These are phyloP conservation scores for Sporothrix variecibatus DNA, from an alignment of 2,329 filamentous ascomycete genomes.

Conservation along the genomic window DNA sequence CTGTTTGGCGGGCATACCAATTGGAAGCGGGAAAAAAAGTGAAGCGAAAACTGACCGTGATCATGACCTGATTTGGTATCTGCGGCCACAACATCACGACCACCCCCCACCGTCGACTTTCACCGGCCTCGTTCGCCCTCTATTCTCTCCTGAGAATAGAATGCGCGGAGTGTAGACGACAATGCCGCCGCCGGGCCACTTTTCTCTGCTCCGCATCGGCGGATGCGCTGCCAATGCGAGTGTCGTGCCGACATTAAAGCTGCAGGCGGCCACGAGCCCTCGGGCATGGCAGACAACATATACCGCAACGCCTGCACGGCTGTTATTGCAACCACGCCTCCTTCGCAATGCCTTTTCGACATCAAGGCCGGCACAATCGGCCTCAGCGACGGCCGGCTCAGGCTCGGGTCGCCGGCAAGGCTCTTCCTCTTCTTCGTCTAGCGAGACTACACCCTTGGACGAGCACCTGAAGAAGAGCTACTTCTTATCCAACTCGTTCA, in stretches of 20 bases:
- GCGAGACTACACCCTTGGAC: neutral
- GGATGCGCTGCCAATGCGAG: neutral
- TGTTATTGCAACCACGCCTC: neutral
- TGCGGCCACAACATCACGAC: neutral
- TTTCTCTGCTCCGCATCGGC: constrained; percentile 36
- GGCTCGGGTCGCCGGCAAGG: neutral
- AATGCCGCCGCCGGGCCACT: constrained; percentile 43
- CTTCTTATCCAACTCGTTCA: constrained; percentile 40
- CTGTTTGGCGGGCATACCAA: neutral
- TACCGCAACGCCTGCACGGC: neutral
- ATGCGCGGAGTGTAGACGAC: constrained; percentile 7
- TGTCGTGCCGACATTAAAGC: neutral
- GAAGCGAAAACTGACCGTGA: neutral
- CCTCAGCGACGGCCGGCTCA: constrained; percentile 12
- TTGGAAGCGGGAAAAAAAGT: neutral
- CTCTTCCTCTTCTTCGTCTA: neutral
- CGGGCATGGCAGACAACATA: neutral
- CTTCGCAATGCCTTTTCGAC: constrained; percentile 16
- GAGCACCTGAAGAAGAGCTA: constrained; percentile 37
- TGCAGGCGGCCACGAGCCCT: neutral
- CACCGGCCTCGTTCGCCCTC: neutral
- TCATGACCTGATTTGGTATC: neutral
- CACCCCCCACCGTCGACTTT: neutral
- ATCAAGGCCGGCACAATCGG: constrained; percentile 25
- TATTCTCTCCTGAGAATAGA: neutral